phyloP scores from a whole-genome alignment of 2,329 filamentous ascomycete genomes.

The Penicillium glabrum region DNA sequence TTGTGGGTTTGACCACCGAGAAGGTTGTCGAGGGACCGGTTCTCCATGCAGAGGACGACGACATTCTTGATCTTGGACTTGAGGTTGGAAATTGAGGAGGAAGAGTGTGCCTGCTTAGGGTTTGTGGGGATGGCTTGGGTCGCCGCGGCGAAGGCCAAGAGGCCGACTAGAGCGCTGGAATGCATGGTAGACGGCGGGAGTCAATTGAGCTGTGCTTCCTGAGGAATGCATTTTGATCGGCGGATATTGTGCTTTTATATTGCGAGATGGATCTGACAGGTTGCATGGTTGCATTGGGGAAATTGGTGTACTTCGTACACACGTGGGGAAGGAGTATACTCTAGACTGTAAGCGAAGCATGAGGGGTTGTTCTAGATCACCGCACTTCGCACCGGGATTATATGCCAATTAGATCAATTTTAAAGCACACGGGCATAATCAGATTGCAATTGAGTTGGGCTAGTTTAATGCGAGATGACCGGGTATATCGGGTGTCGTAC shows the following conservation, averaged over 20 bases:
- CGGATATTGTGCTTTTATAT: not conserved
- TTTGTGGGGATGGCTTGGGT: constrained; percentile 3
- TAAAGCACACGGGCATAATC: not conserved
- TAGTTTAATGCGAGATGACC: not conserved
- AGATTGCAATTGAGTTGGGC: not conserved
- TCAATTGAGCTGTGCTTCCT: not conserved
- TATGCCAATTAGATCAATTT: not conserved
- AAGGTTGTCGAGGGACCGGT: constrained; percentile 47
- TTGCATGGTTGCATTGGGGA: not conserved
- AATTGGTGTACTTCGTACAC: not conserved
- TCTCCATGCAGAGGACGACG: constrained; percentile 39
- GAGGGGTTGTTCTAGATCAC: not conserved
- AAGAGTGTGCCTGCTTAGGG: constrained; percentile 2
- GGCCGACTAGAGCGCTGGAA: constrained; percentile 10
- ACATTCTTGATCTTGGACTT: constrained; percentile 38
- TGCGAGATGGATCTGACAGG: not conserved
- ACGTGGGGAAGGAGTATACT: not conserved
- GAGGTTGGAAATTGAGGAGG: constrained; percentile 20
- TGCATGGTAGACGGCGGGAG: constrained; percentile 3
- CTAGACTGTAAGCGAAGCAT: not conserved
- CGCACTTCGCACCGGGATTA: not conserved
- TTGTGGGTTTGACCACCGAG: constrained; percentile 40
- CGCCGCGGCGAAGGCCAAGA: constrained; percentile 23
- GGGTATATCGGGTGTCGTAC: not conserved
- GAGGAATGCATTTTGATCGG: not conserved